These are phyloP conservation scores for Colletotrichum euphorbiae DNA, from an alignment of 2,329 filamentous ascomycete species.

Conservation along the genomic window DNA sequence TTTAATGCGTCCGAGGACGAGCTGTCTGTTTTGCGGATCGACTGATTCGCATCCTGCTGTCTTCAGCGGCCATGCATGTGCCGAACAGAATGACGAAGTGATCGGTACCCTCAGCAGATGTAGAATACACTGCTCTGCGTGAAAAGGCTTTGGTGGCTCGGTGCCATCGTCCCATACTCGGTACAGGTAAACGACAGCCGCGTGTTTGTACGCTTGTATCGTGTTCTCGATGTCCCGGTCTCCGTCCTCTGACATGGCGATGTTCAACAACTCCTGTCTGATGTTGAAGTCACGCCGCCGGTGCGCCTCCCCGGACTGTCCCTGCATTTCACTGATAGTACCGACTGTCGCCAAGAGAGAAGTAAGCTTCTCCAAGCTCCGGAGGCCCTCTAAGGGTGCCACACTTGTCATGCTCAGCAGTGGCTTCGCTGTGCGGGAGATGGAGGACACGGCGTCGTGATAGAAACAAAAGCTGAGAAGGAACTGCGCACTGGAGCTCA, in stretches of 20 bases:
- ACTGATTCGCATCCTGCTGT: constrained; percentile 49
- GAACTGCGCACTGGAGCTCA: constrained; percentile 44
- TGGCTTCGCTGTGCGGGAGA: constrained; percentile 44
- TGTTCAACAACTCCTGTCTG: neutral
- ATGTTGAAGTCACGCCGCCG: constrained; percentile 3
- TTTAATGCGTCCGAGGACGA: constrained; percentile 43
- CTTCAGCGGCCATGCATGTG: constrained; percentile 49
- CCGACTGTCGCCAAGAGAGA: constrained; percentile 43
- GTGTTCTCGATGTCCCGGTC: constrained; percentile 44
- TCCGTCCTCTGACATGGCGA: neutral
- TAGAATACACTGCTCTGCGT: constrained; percentile 44
- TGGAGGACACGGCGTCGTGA: constrained; percentile 47
- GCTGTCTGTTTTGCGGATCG: constrained; percentile 41
- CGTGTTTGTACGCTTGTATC: constrained; percentile 47
- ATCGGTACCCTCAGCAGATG: constrained; percentile 45
- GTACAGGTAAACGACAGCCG: constrained; percentile 48
- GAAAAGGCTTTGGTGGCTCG: constrained; percentile 38
- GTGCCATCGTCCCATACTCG: constrained; percentile 46
- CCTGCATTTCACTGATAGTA: constrained; percentile 45
- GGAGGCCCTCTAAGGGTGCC: constrained; percentile 42
- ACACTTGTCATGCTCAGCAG: constrained; percentile 43
- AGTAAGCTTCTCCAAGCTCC: constrained; percentile 42
- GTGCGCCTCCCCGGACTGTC: constrained; percentile 29
- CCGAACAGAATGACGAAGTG: constrained; percentile 45
- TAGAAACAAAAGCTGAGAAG: constrained; percentile 48